Evolutionary conservation across 139 green algal species (phyloP), one percentile per base, ranked within the genome.

Genomic region (Chlamydomonas sp.): DNA sequence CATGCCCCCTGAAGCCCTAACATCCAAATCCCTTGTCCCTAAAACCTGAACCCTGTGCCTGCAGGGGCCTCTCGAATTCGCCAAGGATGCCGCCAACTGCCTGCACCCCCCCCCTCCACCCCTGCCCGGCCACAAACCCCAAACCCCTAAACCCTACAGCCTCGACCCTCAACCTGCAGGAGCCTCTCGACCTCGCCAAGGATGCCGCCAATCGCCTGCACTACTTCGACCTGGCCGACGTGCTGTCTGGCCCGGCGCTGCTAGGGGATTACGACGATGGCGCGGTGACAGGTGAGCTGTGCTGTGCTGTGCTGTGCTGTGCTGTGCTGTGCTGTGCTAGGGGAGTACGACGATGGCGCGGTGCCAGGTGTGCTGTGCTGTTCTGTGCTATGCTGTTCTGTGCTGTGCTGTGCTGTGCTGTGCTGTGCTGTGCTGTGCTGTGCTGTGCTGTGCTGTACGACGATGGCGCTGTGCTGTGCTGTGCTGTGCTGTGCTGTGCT

Each of bases 261-360:
- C 33, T 82, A 50, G n/a, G 67, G 6, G 31, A 69, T 48, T 77
- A 74, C 49, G 76, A 82, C 36, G 43, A 22, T 66, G 64, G 60
- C 48, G 37, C n/a, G 13, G 37, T 35, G 13, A 6, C 31, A 57
- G 47, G 47, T 57, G 20, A 22, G 47, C 22, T 57, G 22, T 57
- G 57, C 8, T 64, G 57, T 30, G n/a, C 16, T 34, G 57, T 64
- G 57, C 26, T 34, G 20, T 58, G 64, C 36, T 16, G 38, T 39
- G 5, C 37, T n/a, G 26, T 2, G 2, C 38, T 30, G 37, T 22
- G n/a, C 31, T 48, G 3, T 69, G 61, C 35, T 49, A 8, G 8
- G 49, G 24, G 35, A 57, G 31, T 66, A 49, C 33, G 50, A 13
- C 3, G 16, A 16, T 28, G 61, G 10, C 4, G 13, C 24, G 10